These are phyloP conservation scores for Quercus dentata DNA, from an alignment of 306 rosid species.

Conservation along the genomic window DNA sequence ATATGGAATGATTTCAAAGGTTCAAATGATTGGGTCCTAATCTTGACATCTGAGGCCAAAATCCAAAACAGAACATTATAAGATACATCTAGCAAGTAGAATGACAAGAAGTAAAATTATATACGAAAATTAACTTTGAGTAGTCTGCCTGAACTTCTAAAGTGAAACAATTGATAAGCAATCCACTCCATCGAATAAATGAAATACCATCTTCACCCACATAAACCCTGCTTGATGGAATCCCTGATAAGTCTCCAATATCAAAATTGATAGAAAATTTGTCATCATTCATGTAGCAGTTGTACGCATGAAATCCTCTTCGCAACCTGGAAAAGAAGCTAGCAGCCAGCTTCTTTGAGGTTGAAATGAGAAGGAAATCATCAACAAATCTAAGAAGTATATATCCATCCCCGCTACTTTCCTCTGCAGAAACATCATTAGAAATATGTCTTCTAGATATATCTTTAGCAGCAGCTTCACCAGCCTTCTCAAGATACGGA, in stretches of 20 bases:
- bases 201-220: constrained; percentile 53
- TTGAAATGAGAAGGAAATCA: constrained; percentile 78
- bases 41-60: not conserved
- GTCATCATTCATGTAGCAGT: no score
- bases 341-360: constrained; percentile 77
- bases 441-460: not conserved
- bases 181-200: constrained; percentile 84
- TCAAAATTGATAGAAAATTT: constrained; percentile 58
- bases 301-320: no score
- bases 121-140: constrained; percentile 48
- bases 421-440: constrained; percentile 14
- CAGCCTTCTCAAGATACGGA: constrained; percentile 60
- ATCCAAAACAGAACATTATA: no score
- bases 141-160: constrained; percentile 50
- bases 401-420: constrained; percentile 9
- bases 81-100: no score
- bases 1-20: no score
- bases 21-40: no score
- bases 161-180: constrained; percentile 65
- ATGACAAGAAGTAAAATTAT: not conserved
- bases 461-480: constrained; percentile 25
- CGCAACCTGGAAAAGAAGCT: no score
- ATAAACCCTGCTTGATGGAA: constrained; percentile 42
- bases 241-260: constrained; percentile 28
- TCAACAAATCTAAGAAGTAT: constrained; percentile 63